phyloP scores from a whole-genome alignment of 192 early-diverging fungal species.

The Phycomyces nitens region DNA sequence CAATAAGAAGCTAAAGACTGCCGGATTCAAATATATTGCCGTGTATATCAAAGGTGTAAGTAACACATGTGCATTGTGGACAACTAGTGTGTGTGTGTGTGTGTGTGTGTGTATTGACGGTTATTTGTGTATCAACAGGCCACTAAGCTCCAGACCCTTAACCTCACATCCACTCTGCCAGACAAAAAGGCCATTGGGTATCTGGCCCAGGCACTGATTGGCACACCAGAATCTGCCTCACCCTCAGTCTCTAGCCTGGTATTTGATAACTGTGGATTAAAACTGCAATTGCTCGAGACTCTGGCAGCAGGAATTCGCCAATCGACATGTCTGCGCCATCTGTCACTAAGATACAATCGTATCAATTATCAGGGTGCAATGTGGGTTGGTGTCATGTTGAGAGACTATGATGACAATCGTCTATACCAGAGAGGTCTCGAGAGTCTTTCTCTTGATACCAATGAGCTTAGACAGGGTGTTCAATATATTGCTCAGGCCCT shows the following conservation, averaged over 20 bases:
- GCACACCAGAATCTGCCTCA: background rate
- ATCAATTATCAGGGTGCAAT: slow-evolving; percentile 45
- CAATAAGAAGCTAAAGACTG: slow-evolving; percentile 65
- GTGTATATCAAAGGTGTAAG: slow-evolving; percentile 66
- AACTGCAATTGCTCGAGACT: slow-evolving; percentile 9
- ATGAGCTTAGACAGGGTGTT: slow-evolving; percentile 49
- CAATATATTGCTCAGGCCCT: slow-evolving; percentile 57
- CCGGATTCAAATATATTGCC: slow-evolving; percentile 71
- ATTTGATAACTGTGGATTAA: slow-evolving; percentile 25
- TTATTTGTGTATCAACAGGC: too few relatives aligned
- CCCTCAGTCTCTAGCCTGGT: slow-evolving; percentile 12
- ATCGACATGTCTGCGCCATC: slow-evolving; percentile 33
- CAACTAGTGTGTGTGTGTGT: too few relatives aligned
- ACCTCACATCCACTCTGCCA: slow-evolving; percentile 66
- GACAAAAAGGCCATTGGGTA: slow-evolving; percentile 68
- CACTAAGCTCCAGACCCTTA: slow-evolving; percentile 56
- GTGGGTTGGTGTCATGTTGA: slow-evolving; percentile 52
- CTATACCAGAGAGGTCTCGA: slow-evolving; percentile 30
- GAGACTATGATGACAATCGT: slow-evolving; percentile 48
- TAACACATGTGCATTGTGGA: too few relatives aligned
- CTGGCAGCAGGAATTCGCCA: slow-evolving; percentile 42
- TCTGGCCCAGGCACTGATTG: slow-evolving; percentile 58
- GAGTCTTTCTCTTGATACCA: slow-evolving; percentile 36
- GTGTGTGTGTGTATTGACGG: too few relatives aligned
- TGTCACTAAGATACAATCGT: slow-evolving; percentile 47